phyloP scores from a whole-genome alignment of 2,329 filamentous ascomycete species.

The Fonsecaea multimorphosa region DNA sequence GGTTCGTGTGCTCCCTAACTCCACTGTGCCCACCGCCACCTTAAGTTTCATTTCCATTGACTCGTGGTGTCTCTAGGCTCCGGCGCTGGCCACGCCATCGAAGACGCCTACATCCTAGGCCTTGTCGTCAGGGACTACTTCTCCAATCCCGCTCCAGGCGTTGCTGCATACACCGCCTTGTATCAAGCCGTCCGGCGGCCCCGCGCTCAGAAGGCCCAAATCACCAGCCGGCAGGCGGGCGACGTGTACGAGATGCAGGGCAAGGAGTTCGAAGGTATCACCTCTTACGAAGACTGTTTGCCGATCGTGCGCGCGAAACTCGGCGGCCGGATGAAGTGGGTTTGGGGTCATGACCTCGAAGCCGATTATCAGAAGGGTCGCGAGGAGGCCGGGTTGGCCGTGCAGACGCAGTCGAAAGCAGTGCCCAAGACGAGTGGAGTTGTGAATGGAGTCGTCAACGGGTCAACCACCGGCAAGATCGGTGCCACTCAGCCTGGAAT shows the following conservation, averaged over 20 bases:
- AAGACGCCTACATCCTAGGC: constrained; percentile 58
- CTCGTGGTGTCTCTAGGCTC: constrained; percentile 55
- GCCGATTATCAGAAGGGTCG: constrained; percentile 29
- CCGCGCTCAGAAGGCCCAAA: constrained; percentile 26
- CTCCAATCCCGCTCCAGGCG: constrained; percentile 40
- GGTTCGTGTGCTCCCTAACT: constrained; percentile 12
- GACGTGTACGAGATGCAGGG: constrained; percentile 47
- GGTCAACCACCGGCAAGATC: neutral
- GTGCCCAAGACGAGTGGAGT: neutral
- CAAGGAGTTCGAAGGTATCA: constrained; percentile 43
- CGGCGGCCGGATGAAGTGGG: constrained; percentile 43
- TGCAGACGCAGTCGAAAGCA: neutral
- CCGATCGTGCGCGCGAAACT: constrained; percentile 42
- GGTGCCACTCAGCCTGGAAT: neutral
- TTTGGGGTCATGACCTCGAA: constrained; percentile 46
- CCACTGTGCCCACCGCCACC: neutral
- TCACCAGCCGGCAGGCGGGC: constrained; percentile 24
- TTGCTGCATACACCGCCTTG: constrained; percentile 24
- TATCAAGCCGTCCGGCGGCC: constrained; percentile 28
- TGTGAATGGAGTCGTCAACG: neutral
- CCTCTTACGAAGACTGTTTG: constrained; percentile 46
- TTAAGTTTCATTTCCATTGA: constrained; percentile 2
- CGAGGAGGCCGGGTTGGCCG: constrained; percentile 1
- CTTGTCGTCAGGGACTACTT: constrained; percentile 24
- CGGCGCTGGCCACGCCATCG: constrained; percentile 69